These are phyloP conservation scores for Dendrocalamus sinicus DNA, from an alignment of 176 grass and related monocot genomes.

Conservation along the genomic window DNA sequence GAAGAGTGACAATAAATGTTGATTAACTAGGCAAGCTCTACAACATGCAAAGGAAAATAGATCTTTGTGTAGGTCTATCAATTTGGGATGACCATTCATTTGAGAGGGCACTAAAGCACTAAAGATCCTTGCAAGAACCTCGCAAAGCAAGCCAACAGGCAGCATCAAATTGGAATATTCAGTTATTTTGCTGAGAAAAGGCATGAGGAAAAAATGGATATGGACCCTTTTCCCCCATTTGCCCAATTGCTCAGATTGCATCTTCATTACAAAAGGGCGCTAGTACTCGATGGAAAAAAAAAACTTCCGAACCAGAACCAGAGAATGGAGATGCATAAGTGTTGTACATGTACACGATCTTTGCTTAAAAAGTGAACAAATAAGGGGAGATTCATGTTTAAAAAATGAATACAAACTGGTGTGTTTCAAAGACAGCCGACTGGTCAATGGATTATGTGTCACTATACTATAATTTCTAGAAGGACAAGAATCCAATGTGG, in stretches of 20 bases:
- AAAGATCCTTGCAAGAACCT: background rate
- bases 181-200: slow-evolving; percentile 31
- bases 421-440: background rate
- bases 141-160: slow-evolving; percentile 5
- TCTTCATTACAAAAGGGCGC: slow-evolving; percentile 2
- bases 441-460: background rate
- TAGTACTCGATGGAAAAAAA: background rate
- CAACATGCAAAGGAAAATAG: background rate
- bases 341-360: background rate
- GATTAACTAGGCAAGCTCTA: slow-evolving; percentile 17
- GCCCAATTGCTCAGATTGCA: background rate
- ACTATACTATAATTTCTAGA: background rate
- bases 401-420: background rate
- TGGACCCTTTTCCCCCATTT: background rate
- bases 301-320: slow-evolving; percentile 10
- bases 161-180: background rate
- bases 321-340: background rate
- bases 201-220: background rate
- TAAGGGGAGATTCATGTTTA: background rate
- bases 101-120: background rate
- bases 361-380: background rate
- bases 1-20: slow-evolving; percentile 14
- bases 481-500: background rate
- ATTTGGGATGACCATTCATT: slow-evolving; percentile 2
- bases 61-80: background rate